Percentiles rank a stretch among this genome's conserved stretches.
Conservation (phyloP, 2,329 filamentous ascomycete genomes). For the Fusarium subtropicale region DNA sequence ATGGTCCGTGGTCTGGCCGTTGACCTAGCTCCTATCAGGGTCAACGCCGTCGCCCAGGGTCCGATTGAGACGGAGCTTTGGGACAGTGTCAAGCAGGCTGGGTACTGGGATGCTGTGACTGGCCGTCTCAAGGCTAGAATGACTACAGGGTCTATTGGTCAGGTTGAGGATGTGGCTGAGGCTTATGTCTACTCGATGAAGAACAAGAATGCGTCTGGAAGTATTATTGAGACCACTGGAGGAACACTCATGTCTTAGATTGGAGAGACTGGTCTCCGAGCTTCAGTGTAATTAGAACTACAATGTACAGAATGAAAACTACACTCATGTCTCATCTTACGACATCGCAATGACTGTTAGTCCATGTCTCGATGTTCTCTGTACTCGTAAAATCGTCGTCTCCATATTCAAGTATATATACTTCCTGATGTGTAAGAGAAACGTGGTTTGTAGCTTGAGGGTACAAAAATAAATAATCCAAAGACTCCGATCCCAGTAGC, state of each 20-base stretch:
- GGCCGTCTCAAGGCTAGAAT: conserved; percentile 26
- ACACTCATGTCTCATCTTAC: no score
- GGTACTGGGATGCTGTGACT: conserved; percentile 35
- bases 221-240: conserved; percentile 37
- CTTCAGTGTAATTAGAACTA: background rate
- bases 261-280: background rate
- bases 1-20: conserved; percentile 34
- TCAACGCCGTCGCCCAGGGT: conserved; percentile 37
- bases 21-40: conserved; percentile 36
- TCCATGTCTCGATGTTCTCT: no score
- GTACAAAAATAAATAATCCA: no score
- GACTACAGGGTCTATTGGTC: conserved; percentile 27
- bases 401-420: no score
- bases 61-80: conserved; percentile 37
- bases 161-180: conserved; percentile 39
- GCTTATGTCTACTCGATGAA: conserved; percentile 44
- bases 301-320: background rate
- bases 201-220: conserved; percentile 39
- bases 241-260: conserved; percentile 35
- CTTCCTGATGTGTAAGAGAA: no score
- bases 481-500: no score
- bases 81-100: conserved; percentile 27
- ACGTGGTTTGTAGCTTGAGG: no score
- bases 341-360: no score
- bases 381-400: no score